Conservation (phyloP, 192 early-diverging fungal species). For the Fimicolochytrium jonesii region DNA sequence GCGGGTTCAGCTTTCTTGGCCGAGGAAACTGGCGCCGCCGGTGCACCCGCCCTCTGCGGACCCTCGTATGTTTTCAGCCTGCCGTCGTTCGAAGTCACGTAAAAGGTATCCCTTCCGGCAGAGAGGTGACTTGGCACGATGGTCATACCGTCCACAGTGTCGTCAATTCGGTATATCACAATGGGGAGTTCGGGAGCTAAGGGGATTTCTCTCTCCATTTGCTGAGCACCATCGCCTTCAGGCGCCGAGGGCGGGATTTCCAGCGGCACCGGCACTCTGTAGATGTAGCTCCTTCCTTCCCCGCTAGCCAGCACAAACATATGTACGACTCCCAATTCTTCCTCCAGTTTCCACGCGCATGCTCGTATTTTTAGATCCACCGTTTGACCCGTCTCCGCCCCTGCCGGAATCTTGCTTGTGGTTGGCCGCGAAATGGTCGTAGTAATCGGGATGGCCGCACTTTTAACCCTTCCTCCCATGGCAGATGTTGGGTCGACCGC, state of each 20-base stretch:
- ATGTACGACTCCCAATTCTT: conserved; percentile 6
- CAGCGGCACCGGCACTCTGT: conserved; percentile 29
- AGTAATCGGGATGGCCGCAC: too few species aligned
- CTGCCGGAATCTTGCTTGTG: too few species aligned
- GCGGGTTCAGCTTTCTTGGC: background rate
- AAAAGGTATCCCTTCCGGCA: conserved; percentile 33
- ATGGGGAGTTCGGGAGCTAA: too few species aligned
- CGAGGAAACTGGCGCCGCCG: background rate
- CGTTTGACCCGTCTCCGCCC: too few species aligned
- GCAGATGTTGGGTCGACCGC: too few species aligned
- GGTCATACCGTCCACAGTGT: conserved; percentile 30
- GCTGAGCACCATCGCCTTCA: background rate
- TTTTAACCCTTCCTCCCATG: too few species aligned
- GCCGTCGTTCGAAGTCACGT: conserved; percentile 30
- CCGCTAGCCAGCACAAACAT: background rate
- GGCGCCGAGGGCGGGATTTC: conserved; percentile 3
- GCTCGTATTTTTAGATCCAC: too few species aligned
- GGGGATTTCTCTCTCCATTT: background rate
- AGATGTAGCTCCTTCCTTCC: conserved; percentile 10
- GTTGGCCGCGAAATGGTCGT: too few species aligned
- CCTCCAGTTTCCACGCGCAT: conserved; percentile 39
- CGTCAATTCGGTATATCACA: conserved; percentile 37
- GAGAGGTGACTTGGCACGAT: conserved; percentile 35
- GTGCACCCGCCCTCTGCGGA: background rate
- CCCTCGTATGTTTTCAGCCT: conserved; percentile 35